Evolutionary conservation across 352 stramenopile genomes (phyloP), one percentile per base, ranked within the genome.

Genomic region (Phytophthora aleatoria): DNA sequence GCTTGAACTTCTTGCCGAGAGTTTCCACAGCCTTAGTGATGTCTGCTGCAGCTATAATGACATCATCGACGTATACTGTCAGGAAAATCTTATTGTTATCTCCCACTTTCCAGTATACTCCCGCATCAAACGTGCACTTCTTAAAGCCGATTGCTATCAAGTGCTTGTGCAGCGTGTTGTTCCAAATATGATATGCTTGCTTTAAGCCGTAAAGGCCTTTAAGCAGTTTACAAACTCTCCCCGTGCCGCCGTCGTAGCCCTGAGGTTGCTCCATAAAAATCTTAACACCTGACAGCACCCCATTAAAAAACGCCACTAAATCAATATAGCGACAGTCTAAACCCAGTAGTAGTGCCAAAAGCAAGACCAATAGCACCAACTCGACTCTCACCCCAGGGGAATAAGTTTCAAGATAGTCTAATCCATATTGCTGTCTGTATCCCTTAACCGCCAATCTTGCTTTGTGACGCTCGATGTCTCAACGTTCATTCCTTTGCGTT

Each of bases 201-300:
- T 60, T 51, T 35, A 60, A 9, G 15, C 41, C 52, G 26, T 51
- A 60, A 13, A 60, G 52, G 2, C 41, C 41, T 44, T 51, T 50
- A 1, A 60, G 20, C 15, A 43, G 10, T 7, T 6, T 3, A 7
- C 12, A 43, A 1, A 43, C 38, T 43, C 15, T n/a, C 6, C 13
- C 11, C 3, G 38, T 43, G 2, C 38, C 38, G 10, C 26, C 39
- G 11, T 11, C 11, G 39, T 12, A 26, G 1, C 13, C n/a, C 39
- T 44, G 13, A 5, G 15, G 39, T 4, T 44, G 39, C 13, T 44
- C 39, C 39, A 44, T 44, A 26, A 44, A 44, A 11, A n/a, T 24
- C 13, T 26, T 4, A 26, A 44, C 39, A 26, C n/a, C 39, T 12
- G 13, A 5, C 15, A 44, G 13, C n/a, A 26, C 15, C 5, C 39